Base-by-base conservation (phyloP, 2,329 filamentous ascomycete species). In the Cladosporium velox region DNA sequence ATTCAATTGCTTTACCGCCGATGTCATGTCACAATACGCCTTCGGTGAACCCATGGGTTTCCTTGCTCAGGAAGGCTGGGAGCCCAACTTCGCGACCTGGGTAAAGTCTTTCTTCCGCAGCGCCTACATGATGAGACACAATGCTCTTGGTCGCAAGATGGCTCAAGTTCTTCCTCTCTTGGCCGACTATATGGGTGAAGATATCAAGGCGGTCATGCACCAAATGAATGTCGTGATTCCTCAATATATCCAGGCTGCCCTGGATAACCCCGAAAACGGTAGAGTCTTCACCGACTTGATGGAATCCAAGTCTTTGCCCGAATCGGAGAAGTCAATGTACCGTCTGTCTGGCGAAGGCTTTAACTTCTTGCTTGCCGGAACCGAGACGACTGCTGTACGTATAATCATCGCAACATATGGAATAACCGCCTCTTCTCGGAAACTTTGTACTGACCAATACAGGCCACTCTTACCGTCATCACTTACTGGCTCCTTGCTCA, bases 1-100 rank as follows among this genome's bases (percentile, higher is more conserved):
- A 14, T 59, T 65, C 4, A 83, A 85, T 51, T 86, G 79, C 75
- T 82, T 87, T 63, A 85, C 85, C 0, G 75, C 87, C 3, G 86
- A 88, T 66, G 81, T 86, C 38, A 85, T 88, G 68, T 84, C 80
- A 30, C 79, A 81, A 49, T 72, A 88, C 5, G 82, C 82, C 0
- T 83, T 87, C 52, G 85, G 85, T 8, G 71, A 79, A n/a, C 71
- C 84, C 0, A 86, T 86, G 67, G 84, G 85, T 2, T 82, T 83
- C 69, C 69, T 86, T 0, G 78, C 79, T 18, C 70, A 77, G 8
- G 82, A 86, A 24, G 51, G 61, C 24, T 64, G 61, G 61, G 61
- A 64, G 35, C 34, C 34, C 7, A 64, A 64, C 34, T 64, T 64
- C 24, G 61, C 61, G 3, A 64, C 61, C 18, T 64, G 61, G 61